Evolutionary conservation across 2,329 filamentous ascomycete genomes (phyloP).

Genomic region (Fusarium acutatum): DNA sequence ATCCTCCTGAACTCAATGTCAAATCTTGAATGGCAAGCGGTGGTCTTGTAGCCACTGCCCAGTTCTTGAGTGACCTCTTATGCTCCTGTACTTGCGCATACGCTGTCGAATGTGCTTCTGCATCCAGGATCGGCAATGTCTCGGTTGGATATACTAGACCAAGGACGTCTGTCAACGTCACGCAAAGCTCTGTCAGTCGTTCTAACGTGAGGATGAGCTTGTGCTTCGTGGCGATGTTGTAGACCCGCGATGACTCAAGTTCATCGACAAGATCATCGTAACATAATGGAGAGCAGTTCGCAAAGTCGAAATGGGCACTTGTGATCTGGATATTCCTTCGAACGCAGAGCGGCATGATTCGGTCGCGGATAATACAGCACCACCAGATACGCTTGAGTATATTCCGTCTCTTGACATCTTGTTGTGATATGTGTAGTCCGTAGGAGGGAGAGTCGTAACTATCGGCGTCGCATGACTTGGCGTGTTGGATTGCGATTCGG

Average conservation of each 20-base stretch:
- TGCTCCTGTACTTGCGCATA: conserved; percentile 20
- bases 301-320: conserved; percentile 23
- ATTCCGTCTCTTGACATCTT: conserved; percentile 17
- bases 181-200: conserved; percentile 24
- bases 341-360: conserved; percentile 30
- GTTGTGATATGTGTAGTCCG: neutral
- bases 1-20: neutral
- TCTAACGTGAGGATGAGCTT: conserved; percentile 26
- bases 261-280: conserved; percentile 30
- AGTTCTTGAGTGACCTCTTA: conserved; percentile 4
- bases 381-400: conserved; percentile 29
- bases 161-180: conserved; percentile 24
- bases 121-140: conserved; percentile 15
- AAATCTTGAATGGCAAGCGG: conserved; percentile 19
- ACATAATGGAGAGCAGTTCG: conserved; percentile 2
- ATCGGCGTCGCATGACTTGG: conserved; percentile 20
- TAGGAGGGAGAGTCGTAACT: neutral
- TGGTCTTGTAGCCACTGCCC: conserved; percentile 16
- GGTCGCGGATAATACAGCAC: conserved; percentile 32
- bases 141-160: conserved; percentile 26
- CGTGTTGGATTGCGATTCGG: conserved; percentile 21
- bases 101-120: conserved; percentile 7
- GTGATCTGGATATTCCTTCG: conserved; percentile 32
- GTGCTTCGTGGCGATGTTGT: conserved; percentile 27
- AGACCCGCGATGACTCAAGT: conserved; percentile 27